phyloP scores from a whole-genome alignment of 768 basidiomycete genomes.

The Termitomyces sp. region DNA sequence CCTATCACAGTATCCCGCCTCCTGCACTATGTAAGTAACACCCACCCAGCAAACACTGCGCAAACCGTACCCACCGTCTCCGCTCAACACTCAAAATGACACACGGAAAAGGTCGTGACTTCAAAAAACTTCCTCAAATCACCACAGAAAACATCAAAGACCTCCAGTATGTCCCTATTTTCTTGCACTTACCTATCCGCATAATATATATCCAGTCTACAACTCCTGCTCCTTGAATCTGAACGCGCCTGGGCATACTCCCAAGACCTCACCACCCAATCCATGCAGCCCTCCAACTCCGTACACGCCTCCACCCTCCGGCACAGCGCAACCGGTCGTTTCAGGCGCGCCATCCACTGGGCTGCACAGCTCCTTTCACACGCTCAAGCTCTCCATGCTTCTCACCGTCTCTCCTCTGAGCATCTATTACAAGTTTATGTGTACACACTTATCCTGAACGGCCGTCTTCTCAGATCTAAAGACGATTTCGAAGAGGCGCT shows the following conservation, averaged over 20 bases:
- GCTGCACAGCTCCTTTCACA: slow-evolving; percentile 73
- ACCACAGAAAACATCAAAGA: slow-evolving; percentile 71
- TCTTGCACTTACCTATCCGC: slow-evolving; percentile 2
- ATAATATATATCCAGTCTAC: slow-evolving; percentile 46
- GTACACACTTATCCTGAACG: slow-evolving; percentile 79
- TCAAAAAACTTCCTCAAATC: slow-evolving; percentile 76
- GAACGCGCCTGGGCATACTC: slow-evolving; percentile 93
- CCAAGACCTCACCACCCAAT: slow-evolving; percentile 64
- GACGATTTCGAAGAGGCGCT: slow-evolving; percentile 76
- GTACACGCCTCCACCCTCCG: slow-evolving; percentile 55
- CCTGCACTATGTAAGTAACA: not conserved
- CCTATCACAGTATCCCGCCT: not conserved
- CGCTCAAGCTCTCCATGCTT: slow-evolving; percentile 59
- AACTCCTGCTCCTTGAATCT: slow-evolving; percentile 83
- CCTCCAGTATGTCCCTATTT: slow-evolving; percentile 64
- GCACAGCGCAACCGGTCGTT: slow-evolving; percentile 74
- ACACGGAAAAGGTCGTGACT: slow-evolving; percentile 87
- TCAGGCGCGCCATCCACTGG: slow-evolving; percentile 78
- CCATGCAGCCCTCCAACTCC: slow-evolving; percentile 49
- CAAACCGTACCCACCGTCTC: slow-evolving; percentile 85
- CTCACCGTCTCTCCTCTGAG: slow-evolving; percentile 50
- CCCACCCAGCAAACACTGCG: slow-evolving; percentile 76
- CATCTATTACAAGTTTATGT: slow-evolving; percentile 67
- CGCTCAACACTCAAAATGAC: slow-evolving; percentile 82
- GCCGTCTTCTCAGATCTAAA: slow-evolving; percentile 77